Conservation (phyloP, 805 yeast species). For the Scheffersomyces ergatensis region DNA sequence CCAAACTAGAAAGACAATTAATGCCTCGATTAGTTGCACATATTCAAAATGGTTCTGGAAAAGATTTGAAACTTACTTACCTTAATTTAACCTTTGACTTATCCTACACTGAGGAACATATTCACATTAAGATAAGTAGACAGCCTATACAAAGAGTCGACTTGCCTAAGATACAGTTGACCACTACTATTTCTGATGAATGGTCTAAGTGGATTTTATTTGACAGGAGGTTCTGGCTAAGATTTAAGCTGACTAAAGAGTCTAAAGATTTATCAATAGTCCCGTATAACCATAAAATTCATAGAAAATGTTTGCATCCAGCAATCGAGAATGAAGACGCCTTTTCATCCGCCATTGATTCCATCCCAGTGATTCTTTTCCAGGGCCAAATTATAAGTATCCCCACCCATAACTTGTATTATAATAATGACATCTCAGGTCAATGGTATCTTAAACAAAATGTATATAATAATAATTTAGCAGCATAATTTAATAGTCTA, state of each 20-base stretch:
- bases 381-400: slow-evolving; percentile 8
- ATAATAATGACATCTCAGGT: slow-evolving; percentile 5
- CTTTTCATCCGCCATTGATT: neutral
- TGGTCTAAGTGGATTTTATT: slow-evolving; percentile 33
- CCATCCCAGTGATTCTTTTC: slow-evolving; percentile 8
- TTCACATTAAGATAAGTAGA: slow-evolving; percentile 13
- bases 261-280: slow-evolving; percentile 5
- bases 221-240: slow-evolving; percentile 41
- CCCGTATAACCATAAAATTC: slow-evolving; percentile 13
- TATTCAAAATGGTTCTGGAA: slow-evolving; percentile 1
- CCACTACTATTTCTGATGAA: neutral
- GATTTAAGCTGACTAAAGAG: slow-evolving; percentile 7
- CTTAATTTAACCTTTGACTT: slow-evolving; percentile 20
- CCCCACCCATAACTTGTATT: slow-evolving; percentile 12
- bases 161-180: neutral
- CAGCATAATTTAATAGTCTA: neutral
- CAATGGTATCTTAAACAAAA: slow-evolving; percentile 14
- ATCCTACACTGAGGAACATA: neutral
- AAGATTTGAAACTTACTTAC: slow-evolving; percentile 12
- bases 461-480: slow-evolving; percentile 5
- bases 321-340: neutral
- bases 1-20: slow-evolving; percentile 31
- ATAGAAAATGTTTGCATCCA: slow-evolving; percentile 1
- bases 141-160: slow-evolving; percentile 20
- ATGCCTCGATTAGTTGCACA: slow-evolving; percentile 20